Percentiles rank a stretch among this genome's conserved stretches.
phyloP scores from a whole-genome alignment of 805 yeast species.

The Metschnikowia santaceciliae region DNA sequence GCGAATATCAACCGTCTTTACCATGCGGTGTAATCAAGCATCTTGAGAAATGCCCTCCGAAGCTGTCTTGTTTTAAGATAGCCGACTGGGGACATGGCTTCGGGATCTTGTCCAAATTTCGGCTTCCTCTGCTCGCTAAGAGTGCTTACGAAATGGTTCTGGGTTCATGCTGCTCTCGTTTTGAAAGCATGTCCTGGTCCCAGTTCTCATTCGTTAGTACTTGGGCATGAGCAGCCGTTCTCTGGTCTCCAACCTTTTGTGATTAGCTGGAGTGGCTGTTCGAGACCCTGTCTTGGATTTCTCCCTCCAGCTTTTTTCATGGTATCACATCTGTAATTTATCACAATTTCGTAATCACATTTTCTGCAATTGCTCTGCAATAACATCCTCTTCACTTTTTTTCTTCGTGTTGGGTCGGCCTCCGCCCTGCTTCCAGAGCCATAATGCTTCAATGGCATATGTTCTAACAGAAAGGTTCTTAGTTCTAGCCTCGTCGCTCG shows the following conservation, averaged over 20 bases:
- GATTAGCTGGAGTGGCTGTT: background rate
- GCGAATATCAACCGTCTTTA: conserved; percentile 30
- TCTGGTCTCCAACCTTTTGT: conserved; percentile 1
- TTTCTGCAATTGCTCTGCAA: conserved; percentile 21
- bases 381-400: conserved; percentile 25
- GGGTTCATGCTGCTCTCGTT: conserved; percentile 8
- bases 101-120: background rate
- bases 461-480: conserved; percentile 69
- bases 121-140: background rate
- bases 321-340: conserved; percentile 6
- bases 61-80: background rate
- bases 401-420: conserved; percentile 24
- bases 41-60: background rate
- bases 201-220: background rate
- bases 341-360: conserved; percentile 4
- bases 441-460: conserved; percentile 84
- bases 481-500: conserved; percentile 62
- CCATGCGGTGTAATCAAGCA: conserved; percentile 3
- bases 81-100: background rate
- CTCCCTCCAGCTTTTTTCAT: conserved; percentile 1
- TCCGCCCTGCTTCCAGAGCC: conserved; percentile 74
- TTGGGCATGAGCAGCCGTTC: background rate
- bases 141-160: background rate
- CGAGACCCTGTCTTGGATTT: background rate
- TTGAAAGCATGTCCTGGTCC: conserved; percentile 6